phyloP scores from a whole-genome alignment of 2,329 filamentous ascomycete species.

The Epichloe brachyelytri region DNA sequence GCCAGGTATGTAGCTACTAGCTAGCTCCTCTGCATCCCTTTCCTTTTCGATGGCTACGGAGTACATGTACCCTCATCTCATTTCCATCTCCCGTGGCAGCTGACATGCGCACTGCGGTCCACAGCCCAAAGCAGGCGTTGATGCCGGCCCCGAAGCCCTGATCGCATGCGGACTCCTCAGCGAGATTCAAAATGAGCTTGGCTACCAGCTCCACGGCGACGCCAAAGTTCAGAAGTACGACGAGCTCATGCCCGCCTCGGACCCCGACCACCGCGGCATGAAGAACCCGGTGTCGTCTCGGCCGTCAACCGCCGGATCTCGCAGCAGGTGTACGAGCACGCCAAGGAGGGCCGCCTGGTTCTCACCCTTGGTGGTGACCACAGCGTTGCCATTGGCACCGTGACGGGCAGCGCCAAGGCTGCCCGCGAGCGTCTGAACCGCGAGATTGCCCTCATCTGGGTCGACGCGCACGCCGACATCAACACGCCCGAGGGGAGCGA shows the following conservation, averaged over 20 bases:
- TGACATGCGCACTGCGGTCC: no score
- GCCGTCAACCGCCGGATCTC: conserved; percentile 71
- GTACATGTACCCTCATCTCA: no score
- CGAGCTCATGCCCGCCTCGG: conserved; percentile 55
- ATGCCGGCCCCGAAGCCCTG: conserved; percentile 77
- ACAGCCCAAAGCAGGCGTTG: conserved; percentile 82
- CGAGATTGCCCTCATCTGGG: conserved; percentile 95
- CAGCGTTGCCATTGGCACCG: conserved; percentile 87
- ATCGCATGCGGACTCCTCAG: conserved; percentile 78
- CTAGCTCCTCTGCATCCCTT: neutral
- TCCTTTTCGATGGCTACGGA: neutral
- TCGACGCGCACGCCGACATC: conserved; percentile 95
- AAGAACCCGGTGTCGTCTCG: conserved; percentile 79
- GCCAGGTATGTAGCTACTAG: conserved; percentile 53
- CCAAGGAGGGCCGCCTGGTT: conserved; percentile 70
- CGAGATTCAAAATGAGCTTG: conserved; percentile 72
- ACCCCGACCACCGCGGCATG: conserved; percentile 81
- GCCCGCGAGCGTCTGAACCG: conserved; percentile 67
- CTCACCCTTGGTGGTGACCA: conserved; percentile 94
- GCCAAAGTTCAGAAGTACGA: conserved; percentile 69
- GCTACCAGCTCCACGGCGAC: conserved; percentile 80
- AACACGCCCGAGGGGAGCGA: conserved; percentile 86
- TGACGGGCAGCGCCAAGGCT: conserved; percentile 77
- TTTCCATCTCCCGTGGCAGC: no score
- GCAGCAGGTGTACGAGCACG: conserved; percentile 78